Base-by-base conservation (phyloP, 1,139 yeast species). In the Hemisphaericaspora lyxosophila region DNA sequence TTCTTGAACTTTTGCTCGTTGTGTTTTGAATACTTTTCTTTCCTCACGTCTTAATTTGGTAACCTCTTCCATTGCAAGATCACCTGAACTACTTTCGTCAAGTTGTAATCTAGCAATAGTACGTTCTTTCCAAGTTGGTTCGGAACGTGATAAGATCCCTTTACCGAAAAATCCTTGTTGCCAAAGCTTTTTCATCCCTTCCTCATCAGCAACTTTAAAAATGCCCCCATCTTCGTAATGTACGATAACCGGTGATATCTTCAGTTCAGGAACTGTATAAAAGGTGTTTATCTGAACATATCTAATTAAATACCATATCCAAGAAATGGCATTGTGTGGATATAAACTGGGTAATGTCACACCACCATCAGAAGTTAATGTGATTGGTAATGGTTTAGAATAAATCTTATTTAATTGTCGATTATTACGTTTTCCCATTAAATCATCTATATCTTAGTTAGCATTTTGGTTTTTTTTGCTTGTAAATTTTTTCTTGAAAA, bases 121-220 rank as follows among this genome's bases (percentile, higher is more conserved):
- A 39, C 97, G 73, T 11, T 69, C 69, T 33, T 59, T 62, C 97
- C 97, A 92, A 0, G 96, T 80, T 0, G 98, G 96, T 52, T 92
- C 97, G 42, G 95, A 85, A 47, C 99, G 70, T 25, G 96, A 85
- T 35, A 89, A 65, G 4, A 78, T 74, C 2, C 98, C 99, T 52
- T 92, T 92, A 7, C 99, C 99, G 55, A 88, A 94, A 55, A 89
- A 92, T 0, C 99, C 99, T 53, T 75, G 75, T 22, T 73, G 63
- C 97, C 98, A 92, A 7, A 92, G 64, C 22, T 60, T 59, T n/a
- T 55, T 51, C 78, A 82, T 83, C 29, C 73, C 79, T 0, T 53
- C 49, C 1, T 56, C 62, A 39, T 74, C 71, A 3, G 51, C 49
- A 1, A 81, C 81, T 41, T 64, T 63, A 52, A 80, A 80, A 1